These are phyloP conservation scores for Heliocybe sulcata DNA, from an alignment of 1,284 basidiomycete genomes.

Conservation along the genomic window DNA sequence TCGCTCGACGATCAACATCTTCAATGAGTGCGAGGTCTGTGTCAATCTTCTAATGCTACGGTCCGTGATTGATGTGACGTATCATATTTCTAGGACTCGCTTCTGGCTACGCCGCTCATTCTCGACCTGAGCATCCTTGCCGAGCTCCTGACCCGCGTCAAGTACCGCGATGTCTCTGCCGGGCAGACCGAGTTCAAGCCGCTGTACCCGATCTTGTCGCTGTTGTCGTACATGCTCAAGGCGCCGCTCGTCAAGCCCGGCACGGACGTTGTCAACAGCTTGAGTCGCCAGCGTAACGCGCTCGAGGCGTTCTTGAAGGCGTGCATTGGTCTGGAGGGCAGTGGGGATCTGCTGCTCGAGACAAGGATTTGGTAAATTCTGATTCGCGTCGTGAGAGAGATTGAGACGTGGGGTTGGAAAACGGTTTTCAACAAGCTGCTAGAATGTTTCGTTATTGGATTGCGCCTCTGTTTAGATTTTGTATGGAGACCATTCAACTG, in stretches of 20 bases:
- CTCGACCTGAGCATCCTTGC: conserved; percentile 92
- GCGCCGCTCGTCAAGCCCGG: conserved; percentile 96
- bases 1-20: conserved; percentile 84
- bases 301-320: conserved; percentile 92
- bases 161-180: conserved; percentile 62
- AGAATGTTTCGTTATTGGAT: neutral
- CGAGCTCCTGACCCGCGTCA: conserved; percentile 90
- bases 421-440: neutral
- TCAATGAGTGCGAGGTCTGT: conserved; percentile 88
- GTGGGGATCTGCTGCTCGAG: conserved; percentile 76
- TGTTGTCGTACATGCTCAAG: conserved; percentile 96
- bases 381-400: neutral
- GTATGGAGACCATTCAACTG: neutral
- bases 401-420: neutral
- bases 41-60: neutral
- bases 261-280: conserved; percentile 91
- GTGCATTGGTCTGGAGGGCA: conserved; percentile 82
- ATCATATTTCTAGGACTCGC: conserved; percentile 62
- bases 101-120: conserved; percentile 94
- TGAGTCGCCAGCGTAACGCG: conserved; percentile 91
- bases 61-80: neutral
- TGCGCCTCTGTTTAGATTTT: neutral
- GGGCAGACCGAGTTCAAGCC: conserved; percentile 60
- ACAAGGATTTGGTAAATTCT: conserved; percentile 77
- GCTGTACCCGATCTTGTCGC: conserved; percentile 82